These are phyloP conservation scores for Domatiomyces catenatus DNA, from an alignment of 2,329 filamentous ascomycete genomes.

Conservation along the genomic window DNA sequence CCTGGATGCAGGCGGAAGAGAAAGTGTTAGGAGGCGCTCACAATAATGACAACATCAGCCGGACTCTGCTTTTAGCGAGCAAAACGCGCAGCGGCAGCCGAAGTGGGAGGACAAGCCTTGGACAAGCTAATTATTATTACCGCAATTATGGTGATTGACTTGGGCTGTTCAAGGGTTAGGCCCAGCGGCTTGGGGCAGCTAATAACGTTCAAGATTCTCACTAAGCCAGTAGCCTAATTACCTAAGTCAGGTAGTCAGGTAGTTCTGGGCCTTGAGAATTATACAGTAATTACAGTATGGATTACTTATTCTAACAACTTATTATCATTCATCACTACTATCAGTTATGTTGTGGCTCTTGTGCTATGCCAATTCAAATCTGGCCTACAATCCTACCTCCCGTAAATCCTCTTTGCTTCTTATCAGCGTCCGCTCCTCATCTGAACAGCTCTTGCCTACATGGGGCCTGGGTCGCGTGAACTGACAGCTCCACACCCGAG, in stretches of 20 bases:
- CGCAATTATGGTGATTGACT: background rate
- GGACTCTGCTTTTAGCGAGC: background rate
- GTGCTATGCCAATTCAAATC: no score
- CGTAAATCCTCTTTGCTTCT: no score
- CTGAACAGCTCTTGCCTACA: background rate
- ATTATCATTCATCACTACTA: no score
- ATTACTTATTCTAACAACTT: no score
- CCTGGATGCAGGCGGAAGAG: background rate
- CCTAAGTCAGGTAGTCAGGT: no score
- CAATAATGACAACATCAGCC: background rate
- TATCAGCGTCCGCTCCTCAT: no score
- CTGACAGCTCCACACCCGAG: background rate
- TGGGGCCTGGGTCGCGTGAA: background rate
- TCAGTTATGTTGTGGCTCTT: no score
- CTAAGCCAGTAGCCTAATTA: background rate
- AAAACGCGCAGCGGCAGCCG: background rate
- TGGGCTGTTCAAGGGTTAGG: background rate
- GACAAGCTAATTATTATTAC: background rate
- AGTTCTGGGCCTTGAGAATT: no score
- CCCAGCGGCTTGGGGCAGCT: background rate
- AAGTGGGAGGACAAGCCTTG: background rate
- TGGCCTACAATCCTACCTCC: no score
- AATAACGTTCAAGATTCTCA: background rate
- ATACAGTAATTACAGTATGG: no score
- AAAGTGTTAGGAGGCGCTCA: background rate